Conservation (phyloP, 2,329 filamentous ascomycete genomes). For the Tolypocladium paradoxum region DNA sequence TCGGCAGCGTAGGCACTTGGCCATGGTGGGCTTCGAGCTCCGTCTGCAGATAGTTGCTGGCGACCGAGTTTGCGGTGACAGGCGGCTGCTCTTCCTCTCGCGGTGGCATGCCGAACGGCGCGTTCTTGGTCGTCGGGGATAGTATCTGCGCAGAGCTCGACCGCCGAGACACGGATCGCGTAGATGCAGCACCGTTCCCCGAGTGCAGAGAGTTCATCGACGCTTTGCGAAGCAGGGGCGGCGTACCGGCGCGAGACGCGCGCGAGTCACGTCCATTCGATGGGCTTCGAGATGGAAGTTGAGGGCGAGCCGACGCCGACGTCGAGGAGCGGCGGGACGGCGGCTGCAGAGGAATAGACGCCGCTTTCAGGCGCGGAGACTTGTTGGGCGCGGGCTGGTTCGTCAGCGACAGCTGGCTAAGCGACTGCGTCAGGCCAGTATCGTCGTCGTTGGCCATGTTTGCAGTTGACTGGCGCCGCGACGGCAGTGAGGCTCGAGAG, state of each 20-base stretch:
- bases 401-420: constrained; percentile 33
- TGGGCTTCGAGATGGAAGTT: constrained; percentile 30
- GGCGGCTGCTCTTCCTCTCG: constrained; percentile 25
- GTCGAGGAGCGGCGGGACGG: constrained; percentile 22
- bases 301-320: constrained; percentile 26
- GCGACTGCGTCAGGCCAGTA: constrained; percentile 26
- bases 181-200: constrained; percentile 26
- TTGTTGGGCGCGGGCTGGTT: constrained; percentile 15
- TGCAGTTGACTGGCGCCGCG: constrained; percentile 20
- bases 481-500: constrained; percentile 11
- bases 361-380: constrained; percentile 15
- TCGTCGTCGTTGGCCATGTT: constrained; percentile 18
- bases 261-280: constrained; percentile 31
- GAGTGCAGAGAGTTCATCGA: constrained; percentile 48
- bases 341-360: constrained; percentile 25
- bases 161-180: constrained; percentile 32
- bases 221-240: constrained; percentile 42
- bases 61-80: constrained; percentile 45
- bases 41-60: constrained; percentile 55
- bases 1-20: constrained; percentile 24
- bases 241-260: constrained; percentile 36
- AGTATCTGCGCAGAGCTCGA: constrained; percentile 34
- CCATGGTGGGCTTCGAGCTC: constrained; percentile 57
- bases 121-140: constrained; percentile 31
- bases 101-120: constrained; percentile 14